Percentiles rank a stretch among this genome's conserved stretches.
These are phyloP conservation scores for Bryum argenteum DNA, from an alignment of 225 moss, liverwort and hornwort genomes.

Conservation along the genomic window DNA sequence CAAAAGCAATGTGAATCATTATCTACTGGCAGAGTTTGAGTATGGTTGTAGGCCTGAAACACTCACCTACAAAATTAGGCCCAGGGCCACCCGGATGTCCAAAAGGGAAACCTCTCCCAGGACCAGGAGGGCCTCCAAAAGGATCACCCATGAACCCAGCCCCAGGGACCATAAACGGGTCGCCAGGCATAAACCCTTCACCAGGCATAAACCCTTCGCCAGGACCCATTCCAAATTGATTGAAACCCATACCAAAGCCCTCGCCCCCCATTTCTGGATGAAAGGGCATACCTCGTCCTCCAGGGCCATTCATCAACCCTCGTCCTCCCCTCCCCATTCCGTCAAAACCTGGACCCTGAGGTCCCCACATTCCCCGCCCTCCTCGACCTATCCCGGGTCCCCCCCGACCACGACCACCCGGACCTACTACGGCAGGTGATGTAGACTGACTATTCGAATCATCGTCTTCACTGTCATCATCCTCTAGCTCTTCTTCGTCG, in stretches of 20 bases:
- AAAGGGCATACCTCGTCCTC: constrained; percentile 81
- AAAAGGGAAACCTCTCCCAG: constrained; percentile 88
- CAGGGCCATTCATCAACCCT: constrained; percentile 74
- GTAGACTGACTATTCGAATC: constrained; percentile 84
- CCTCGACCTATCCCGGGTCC: constrained; percentile 66
- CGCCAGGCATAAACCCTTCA: constrained; percentile 67
- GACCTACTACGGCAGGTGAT: constrained; percentile 44
- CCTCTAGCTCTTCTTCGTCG: constrained; percentile 96
- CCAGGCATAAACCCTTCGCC: constrained; percentile 78
- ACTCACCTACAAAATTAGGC: constrained; percentile 77
- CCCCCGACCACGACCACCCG: constrained; percentile 61
- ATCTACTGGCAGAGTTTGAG: neutral
- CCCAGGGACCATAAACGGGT: constrained; percentile 73
- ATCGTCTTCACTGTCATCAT: constrained; percentile 94
- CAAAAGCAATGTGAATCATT: neutral
- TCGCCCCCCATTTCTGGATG: constrained; percentile 95
- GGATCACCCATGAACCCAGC: constrained; percentile 82
- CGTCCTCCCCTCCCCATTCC: constrained; percentile 89
- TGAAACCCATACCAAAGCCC: constrained; percentile 91
- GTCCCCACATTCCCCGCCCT: constrained; percentile 82
- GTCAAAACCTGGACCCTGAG: constrained; percentile 70
- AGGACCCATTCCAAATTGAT: constrained; percentile 89
- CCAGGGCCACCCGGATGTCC: constrained; percentile 93
- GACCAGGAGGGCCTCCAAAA: constrained; percentile 86
- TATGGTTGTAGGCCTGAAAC: neutral